A percentile compares a stretch with the other conserved stretches of the same genome.
Evolutionary conservation across 2,329 filamentous ascomycete species (phyloP).

Genomic region (Immersiporthe knoxdaviesiana): DNA sequence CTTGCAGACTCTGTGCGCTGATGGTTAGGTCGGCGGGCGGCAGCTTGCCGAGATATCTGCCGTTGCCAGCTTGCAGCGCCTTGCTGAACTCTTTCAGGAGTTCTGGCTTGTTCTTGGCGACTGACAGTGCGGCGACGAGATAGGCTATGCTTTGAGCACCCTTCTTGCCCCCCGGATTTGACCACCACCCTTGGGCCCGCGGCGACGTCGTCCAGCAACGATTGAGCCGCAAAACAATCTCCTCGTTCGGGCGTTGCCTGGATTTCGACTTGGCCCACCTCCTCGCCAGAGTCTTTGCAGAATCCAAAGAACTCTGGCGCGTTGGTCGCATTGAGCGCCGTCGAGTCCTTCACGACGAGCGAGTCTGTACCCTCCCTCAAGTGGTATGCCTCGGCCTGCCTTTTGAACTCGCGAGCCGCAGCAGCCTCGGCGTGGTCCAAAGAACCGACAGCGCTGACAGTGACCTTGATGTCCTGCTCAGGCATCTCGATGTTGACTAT

Average conservation of each 20-base stretch:
- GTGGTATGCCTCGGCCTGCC: constrained; percentile 14
- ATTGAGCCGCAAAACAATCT: too few species aligned
- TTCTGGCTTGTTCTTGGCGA: constrained; percentile 4
- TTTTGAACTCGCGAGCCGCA: constrained; percentile 20
- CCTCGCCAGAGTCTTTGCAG: constrained; percentile 8
- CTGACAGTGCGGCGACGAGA: constrained; percentile 8
- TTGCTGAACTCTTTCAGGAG: constrained; percentile 1
- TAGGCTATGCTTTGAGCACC: not conserved
- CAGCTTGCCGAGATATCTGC: constrained; percentile 8
- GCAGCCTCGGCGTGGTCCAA: not conserved
- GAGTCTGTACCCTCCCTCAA: not conserved
- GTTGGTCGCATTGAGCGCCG: constrained; percentile 8
- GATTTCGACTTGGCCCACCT: not conserved
- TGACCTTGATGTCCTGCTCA: constrained; percentile 14
- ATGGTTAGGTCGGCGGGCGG: not conserved
- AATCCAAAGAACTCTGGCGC: constrained; percentile 3
- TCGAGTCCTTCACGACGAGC: not conserved
- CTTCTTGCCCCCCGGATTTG: not conserved
- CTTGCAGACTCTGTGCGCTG: not conserved
- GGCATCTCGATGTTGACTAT: constrained; percentile 15
- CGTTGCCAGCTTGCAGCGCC: constrained; percentile 8
- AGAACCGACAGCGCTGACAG: not conserved
- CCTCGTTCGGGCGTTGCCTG: not conserved
- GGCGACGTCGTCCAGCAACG: not conserved
- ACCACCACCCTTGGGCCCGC: not conserved